These are phyloP conservation scores for Acanthamoeba divionensis DNA, from an alignment of 208 protist genomes.

Conservation along the genomic window DNA sequence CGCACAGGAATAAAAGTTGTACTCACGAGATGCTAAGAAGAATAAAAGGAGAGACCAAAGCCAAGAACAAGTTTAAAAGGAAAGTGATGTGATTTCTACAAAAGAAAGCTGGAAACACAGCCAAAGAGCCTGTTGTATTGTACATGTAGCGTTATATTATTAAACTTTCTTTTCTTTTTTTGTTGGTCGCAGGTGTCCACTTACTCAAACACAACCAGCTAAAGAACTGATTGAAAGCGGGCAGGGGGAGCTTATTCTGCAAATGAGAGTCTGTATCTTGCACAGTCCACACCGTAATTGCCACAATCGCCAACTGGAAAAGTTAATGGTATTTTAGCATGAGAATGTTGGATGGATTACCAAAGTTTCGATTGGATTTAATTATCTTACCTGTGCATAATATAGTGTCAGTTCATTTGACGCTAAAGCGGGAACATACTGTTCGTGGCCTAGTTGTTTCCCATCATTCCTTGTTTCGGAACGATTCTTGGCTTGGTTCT, in stretches of 20 bases:
- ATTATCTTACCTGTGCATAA: too few species aligned
- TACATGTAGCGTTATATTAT: too few species aligned
- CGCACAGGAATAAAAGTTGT: conserved; percentile 4
- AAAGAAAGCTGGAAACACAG: not conserved
- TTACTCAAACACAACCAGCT: conserved; percentile 41
- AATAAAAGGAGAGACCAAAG: conserved; percentile 61
- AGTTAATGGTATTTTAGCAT: not conserved
- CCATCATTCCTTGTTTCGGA: too few species aligned
- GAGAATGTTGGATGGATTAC: not conserved
- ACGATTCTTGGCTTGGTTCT: too few species aligned
- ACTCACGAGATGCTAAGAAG: conserved; percentile 66
- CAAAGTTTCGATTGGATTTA: too few species aligned
- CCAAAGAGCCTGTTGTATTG: not conserved
- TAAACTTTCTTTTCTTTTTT: too few species aligned
- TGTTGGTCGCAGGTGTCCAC: too few species aligned
- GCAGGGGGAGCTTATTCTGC: conserved; percentile 58
- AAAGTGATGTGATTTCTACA: conserved; percentile 7
- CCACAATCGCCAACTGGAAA: conserved; percentile 45
- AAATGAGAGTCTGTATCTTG: conserved; percentile 50
- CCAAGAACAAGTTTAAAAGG: conserved; percentile 44
- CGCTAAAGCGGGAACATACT: too few species aligned
- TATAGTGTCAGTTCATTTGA: too few species aligned
- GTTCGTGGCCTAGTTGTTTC: too few species aligned
- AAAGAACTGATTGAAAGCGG: conserved; percentile 61
- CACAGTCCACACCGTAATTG: conserved; percentile 55